Evolutionary conservation across 257 asterid species (phyloP), one percentile per base, ranked within the genome.

Genomic region (Prunella vulgaris): DNA sequence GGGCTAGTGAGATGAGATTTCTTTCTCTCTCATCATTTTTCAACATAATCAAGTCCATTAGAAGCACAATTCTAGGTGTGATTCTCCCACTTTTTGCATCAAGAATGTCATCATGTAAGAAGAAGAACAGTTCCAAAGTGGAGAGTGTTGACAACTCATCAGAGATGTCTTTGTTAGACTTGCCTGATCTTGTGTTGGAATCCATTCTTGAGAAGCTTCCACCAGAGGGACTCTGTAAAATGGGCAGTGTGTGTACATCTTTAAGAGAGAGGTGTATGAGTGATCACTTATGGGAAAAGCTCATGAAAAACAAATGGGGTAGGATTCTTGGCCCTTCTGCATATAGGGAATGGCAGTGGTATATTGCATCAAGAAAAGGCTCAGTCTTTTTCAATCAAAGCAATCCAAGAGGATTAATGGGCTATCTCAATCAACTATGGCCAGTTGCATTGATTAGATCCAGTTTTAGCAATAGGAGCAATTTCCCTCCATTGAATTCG

Each of bases 151-250:
- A 84, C 56, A 22, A 15, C 60, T 33, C 35, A 9, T 60, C 81
- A 5, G 84, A 75, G 6, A 73, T 82, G 81, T 82, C 84, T 30
- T 56, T 92, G 10, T 32, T 92, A 68, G 96, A 89, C 68, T 84
- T 92, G 81, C 98, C 98, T 61, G 98, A 92, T 78, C 86, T 92
- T 32, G 98, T 80, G 1, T 40, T 89, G 46, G 98, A 89, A 63
- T 71, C 87, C 81, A 89, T 92, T 76, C 94, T 92, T 52, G 96
- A 92, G 78, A 89, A 81, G 80, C 85, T 92, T 15, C 90, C 92
- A 17, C 95, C 96, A 1, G 89, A 89, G 69, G 95, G 92, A 74
- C 86, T 92, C 14, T 78, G 85, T 44, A 80, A 62, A 30, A 85
- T 92, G 97, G 90, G 89, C 0, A 58, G 77, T 72, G 96, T 86